Evolutionary conservation across 352 stramenopile genomes (phyloP), one percentile per base, ranked within the genome.

Genomic region (Vaucheria bursata): DNA sequence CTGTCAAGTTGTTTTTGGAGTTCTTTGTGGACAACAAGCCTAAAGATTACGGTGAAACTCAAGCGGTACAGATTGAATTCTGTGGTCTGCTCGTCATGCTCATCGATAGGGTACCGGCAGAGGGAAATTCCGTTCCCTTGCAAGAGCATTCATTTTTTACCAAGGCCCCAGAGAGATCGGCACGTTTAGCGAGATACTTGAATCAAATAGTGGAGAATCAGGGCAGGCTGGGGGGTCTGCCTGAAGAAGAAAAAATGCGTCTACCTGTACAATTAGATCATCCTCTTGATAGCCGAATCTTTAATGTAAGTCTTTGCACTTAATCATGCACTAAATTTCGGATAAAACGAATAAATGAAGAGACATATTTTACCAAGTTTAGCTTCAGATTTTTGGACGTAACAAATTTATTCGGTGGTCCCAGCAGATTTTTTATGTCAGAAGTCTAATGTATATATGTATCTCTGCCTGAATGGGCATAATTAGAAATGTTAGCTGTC

Each of bases 31-130:
- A 32, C 0, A 68, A 68, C 3, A 29, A 65, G 34, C 78, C 77
- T 49, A 0, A 34, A 50, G 78, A 83, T 73, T 53, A 83, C 34
- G 78, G 53, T 3, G 78, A 83, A 49, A 81, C 73, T 33, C 71
- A 39, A 32, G 78, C 59, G 4, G 78, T 83, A 8, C 78, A 83
- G 73, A 77, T 83, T 40, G 78, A 83, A 74, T 83, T 83, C 73
- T 73, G 77, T 68, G 78, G 78, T 7, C 39, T 83, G 71, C 40
- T 83, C 50, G 34, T 77, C 29, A 73, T 81, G 71, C 38, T 83
- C 6, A 77, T 83, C 0, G 78, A 83, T 53, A 77, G 78, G 18
- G 78, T 38, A 40, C 65, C 65, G 1, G 29, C 25, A 25, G 70
- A 75, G 34, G 6, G 1, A 7, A 39, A 39, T 8, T 29, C 33